phyloP scores from a whole-genome alignment of 345 rosid genomes.

The Litchi chinensis region DNA sequence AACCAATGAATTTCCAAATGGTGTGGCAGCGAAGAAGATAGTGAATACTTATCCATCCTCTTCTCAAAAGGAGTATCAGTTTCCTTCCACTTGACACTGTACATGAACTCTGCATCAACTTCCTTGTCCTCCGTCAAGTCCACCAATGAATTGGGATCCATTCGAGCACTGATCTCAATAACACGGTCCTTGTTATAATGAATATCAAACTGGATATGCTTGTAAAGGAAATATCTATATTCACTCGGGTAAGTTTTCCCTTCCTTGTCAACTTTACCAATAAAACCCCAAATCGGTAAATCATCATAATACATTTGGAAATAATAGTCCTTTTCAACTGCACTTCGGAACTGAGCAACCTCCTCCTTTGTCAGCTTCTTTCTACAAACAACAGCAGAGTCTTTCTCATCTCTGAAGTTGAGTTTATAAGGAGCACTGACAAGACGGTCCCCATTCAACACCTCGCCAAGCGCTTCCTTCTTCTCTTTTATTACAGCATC shows the following conservation, averaged over 20 bases:
- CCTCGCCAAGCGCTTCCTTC: slow-evolving; percentile 92
- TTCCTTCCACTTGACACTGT: slow-evolving; percentile 91
- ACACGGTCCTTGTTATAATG: slow-evolving; percentile 76
- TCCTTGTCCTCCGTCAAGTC: slow-evolving; percentile 84
- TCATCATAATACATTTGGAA: slow-evolving; percentile 93
- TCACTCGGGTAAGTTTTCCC: slow-evolving; percentile 61
- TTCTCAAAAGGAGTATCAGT: slow-evolving; percentile 78
- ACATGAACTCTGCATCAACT: slow-evolving; percentile 76
- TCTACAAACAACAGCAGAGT: slow-evolving; percentile 62
- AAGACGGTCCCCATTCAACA: slow-evolving; percentile 81
- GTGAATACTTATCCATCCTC: slow-evolving; percentile 87
- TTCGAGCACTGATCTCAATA: slow-evolving; percentile 66
- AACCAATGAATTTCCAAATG: slow-evolving; percentile 96
- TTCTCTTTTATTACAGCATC: slow-evolving; percentile 67
- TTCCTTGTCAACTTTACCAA: slow-evolving; percentile 84
- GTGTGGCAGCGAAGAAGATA: slow-evolving; percentile 85
- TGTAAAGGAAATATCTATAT: slow-evolving; percentile 67
- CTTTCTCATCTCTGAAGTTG: slow-evolving; percentile 68
- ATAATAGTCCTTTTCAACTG: slow-evolving; percentile 78
- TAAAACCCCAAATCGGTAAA: slow-evolving; percentile 88
- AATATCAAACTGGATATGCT: slow-evolving; percentile 76
- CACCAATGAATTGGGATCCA: slow-evolving; percentile 72
- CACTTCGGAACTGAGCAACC: slow-evolving; percentile 59
- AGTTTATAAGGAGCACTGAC: slow-evolving; percentile 88
- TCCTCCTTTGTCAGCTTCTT: slow-evolving; percentile 58